Conservation (phyloP, 208 protist genomes). For the Naegleria fowleri region DNA sequence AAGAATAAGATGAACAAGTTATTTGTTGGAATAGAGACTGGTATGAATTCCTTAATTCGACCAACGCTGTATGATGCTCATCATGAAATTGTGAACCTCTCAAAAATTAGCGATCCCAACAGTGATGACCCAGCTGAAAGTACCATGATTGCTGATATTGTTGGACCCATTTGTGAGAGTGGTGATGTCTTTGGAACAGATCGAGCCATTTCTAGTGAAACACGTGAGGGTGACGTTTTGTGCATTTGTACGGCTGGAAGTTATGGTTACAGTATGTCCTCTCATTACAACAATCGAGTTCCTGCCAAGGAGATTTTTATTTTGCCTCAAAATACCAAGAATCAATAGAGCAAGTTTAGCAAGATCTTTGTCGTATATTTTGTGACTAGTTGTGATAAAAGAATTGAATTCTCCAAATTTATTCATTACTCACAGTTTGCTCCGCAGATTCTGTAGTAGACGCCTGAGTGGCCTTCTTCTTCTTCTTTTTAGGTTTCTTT, state of each 20-base stretch:
- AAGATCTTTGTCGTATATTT: too few relatives aligned
- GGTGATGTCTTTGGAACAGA: slow-evolving; percentile 10
- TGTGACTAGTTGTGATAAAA: too few relatives aligned
- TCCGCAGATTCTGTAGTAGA: background rate
- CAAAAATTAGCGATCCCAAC: background rate
- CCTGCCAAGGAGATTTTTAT: background rate
- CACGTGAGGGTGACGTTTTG: background rate
- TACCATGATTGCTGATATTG: background rate
- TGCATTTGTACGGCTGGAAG: background rate
- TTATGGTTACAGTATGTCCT: slow-evolving; percentile 4
- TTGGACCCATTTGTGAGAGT: slow-evolving; percentile 23
- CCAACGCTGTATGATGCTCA: background rate
- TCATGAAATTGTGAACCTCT: slow-evolving; percentile 18
- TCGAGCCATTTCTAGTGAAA: background rate
- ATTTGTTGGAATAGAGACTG: background rate
- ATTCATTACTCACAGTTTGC: background rate
- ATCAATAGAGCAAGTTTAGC: too few relatives aligned
- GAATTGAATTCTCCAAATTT: too few relatives aligned
- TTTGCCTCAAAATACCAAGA: background rate
- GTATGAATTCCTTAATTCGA: slow-evolving; percentile 22
- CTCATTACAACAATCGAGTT: background rate
- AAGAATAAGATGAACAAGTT: background rate
- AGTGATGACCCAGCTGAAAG: background rate
- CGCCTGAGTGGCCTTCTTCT: background rate
- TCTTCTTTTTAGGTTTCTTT: background rate